Percentiles rank a stretch among this genome's conserved stretches.
These are phyloP conservation scores for Rhinocladiella similis DNA, from an alignment of 2,329 filamentous ascomycete genomes.

Conservation along the genomic window DNA sequence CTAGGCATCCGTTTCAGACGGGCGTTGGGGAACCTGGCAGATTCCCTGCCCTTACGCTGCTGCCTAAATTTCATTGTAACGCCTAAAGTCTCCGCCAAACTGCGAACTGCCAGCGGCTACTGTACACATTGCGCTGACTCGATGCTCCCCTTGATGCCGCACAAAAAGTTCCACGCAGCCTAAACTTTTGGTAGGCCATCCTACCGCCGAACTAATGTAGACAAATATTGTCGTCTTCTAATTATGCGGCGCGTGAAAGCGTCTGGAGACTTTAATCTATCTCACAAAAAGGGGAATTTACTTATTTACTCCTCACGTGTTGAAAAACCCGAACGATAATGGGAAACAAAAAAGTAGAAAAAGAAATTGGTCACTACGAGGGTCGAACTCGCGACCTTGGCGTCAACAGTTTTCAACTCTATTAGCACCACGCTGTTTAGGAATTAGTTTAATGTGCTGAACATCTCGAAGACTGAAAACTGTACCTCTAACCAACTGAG, in stretches of 20 bases:
- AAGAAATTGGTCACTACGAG: constrained; percentile 18
- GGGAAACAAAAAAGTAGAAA: constrained; percentile 12
- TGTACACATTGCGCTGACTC: neutral
- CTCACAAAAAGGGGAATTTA: constrained; percentile 7
- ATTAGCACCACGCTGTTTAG: constrained; percentile 15
- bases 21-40: constrained; percentile 8
- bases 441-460: neutral
- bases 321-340: neutral
- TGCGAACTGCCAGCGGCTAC: neutral
- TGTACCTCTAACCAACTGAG: constrained; percentile 8
- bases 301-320: constrained; percentile 7
- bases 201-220: constrained; percentile 2
- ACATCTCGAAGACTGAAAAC: neutral
- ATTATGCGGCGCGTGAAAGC: constrained; percentile 1
- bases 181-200: constrained; percentile 5
- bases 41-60: constrained; percentile 1
- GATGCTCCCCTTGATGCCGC: neutral
- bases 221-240: constrained; percentile 5
- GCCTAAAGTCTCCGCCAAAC: neutral
- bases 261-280: constrained; percentile 5
- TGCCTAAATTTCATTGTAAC: neutral
- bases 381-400: constrained; percentile 23
- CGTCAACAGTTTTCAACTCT: constrained; percentile 11
- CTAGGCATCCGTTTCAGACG: constrained; percentile 11
- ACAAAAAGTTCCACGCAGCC: constrained; percentile 3